phyloP scores from a whole-genome alignment of 192 early-diverging fungal genomes.

The Cetraspora pellucida region DNA sequence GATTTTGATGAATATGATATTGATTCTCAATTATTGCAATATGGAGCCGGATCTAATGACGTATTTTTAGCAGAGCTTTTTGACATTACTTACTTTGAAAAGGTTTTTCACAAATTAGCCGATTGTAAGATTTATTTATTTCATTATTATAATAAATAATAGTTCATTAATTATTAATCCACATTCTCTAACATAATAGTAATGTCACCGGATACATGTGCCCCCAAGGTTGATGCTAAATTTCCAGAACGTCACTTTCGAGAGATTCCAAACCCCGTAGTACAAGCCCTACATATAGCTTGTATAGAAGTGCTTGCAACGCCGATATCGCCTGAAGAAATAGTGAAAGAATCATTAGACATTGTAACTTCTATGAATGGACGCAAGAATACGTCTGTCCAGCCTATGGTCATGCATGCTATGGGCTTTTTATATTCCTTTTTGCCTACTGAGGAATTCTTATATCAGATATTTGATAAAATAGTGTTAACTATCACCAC shows the following conservation, averaged over 20 bases:
- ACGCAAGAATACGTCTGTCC: constrained; percentile 38
- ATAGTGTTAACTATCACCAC: constrained; percentile 42
- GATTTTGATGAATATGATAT: constrained; percentile 50
- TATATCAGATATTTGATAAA: constrained; percentile 54
- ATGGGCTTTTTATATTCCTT: constrained; percentile 45
- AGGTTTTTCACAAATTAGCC: constrained; percentile 54
- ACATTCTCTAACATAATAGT: constrained; percentile 28
- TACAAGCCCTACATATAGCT: constrained; percentile 55
- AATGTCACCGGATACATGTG: constrained; percentile 56
- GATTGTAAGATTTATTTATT: constrained; percentile 40
- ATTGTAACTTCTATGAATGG: constrained; percentile 46
- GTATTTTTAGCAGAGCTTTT: constrained; percentile 41
- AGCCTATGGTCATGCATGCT: constrained; percentile 45
- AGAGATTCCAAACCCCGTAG: constrained; percentile 64
- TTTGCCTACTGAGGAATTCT: constrained; percentile 47
- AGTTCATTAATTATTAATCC: background rate
- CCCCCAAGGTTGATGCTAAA: constrained; percentile 47
- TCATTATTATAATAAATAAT: background rate
- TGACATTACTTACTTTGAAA: constrained; percentile 54
- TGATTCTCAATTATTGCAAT: constrained; percentile 42
- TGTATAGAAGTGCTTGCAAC: constrained; percentile 51
- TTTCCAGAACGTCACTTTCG: constrained; percentile 62
- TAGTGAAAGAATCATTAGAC: constrained; percentile 47
- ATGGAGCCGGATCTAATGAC: constrained; percentile 37
- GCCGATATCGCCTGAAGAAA: constrained; percentile 43